phyloP scores from a whole-genome alignment of 768 basidiomycete genomes.

The Clavulina sp. region DNA sequence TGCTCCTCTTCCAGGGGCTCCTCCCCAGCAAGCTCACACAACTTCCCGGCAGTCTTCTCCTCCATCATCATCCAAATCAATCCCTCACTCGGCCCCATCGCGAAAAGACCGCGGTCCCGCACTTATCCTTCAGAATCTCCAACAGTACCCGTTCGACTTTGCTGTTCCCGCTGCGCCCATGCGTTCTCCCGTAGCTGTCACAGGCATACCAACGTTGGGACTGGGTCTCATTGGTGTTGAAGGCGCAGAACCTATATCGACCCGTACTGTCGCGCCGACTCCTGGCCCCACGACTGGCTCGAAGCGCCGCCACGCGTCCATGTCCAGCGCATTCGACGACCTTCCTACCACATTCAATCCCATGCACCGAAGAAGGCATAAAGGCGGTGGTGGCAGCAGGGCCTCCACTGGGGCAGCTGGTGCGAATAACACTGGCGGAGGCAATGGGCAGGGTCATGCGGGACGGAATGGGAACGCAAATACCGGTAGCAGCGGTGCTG shows the following conservation, averaged over 20 bases:
- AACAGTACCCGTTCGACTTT: neutral
- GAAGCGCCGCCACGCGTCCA: neutral
- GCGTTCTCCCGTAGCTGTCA: neutral
- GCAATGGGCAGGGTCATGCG: too few relatives aligned
- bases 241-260: too few relatives aligned
- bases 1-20: too few relatives aligned
- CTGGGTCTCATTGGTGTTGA: neutral
- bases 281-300: neutral
- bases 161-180: neutral
- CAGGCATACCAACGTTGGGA: neutral
- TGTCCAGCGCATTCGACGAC: slow-evolving; percentile 1
- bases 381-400: too few relatives aligned
- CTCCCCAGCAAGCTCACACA: neutral
- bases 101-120: neutral
- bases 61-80: neutral
- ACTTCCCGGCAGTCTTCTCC: neutral
- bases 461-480: neutral
- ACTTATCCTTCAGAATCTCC: neutral
- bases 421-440: too few relatives aligned
- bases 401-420: too few relatives aligned
- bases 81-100: neutral
- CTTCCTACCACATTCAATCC: too few relatives aligned
- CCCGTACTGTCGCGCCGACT: neutral
- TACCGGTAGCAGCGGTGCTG: too few relatives aligned
- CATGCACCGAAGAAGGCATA: too few relatives aligned